Evolutionary conservation across 371 early-diverging fungal species (phyloP).

Genomic region (Mortierella sp.): DNA sequence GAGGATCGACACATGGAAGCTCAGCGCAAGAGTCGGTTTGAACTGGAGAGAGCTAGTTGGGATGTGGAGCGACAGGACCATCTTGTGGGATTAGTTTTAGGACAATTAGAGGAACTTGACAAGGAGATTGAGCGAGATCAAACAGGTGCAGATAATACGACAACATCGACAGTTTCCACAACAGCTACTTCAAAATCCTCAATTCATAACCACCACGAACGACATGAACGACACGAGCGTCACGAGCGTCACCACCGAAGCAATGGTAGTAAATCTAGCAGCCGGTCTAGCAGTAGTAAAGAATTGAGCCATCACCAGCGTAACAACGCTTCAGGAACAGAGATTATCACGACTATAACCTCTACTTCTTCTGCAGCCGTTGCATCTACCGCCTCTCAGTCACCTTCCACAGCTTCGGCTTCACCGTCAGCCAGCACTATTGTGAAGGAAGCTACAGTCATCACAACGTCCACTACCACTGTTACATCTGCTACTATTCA

Average conservation of each 20-base stretch:
- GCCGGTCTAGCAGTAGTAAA: slow-evolving; percentile 28
- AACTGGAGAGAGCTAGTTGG: slow-evolving; percentile 55
- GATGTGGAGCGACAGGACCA: slow-evolving; percentile 56
- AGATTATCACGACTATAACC: not conserved
- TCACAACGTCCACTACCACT: slow-evolving; percentile 13
- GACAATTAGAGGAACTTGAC: slow-evolving; percentile 48
- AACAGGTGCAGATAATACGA: slow-evolving; percentile 6
- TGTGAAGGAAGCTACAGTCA: slow-evolving; percentile 13
- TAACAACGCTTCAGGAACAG: slow-evolving; percentile 16
- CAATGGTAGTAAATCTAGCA: slow-evolving; percentile 44
- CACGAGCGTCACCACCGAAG: slow-evolving; percentile 48
- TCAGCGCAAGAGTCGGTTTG: slow-evolving; percentile 51
- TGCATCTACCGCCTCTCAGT: not conserved
- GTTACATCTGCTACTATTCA: slow-evolving; percentile 2
- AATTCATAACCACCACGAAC: slow-evolving; percentile 25
- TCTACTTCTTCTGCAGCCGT: slow-evolving; percentile 4
- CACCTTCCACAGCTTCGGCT: slow-evolving; percentile 15
- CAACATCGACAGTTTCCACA: slow-evolving; percentile 12
- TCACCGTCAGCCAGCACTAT: slow-evolving; percentile 6
- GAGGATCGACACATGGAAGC: slow-evolving; percentile 54
- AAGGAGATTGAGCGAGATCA: slow-evolving; percentile 52
- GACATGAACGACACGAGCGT: slow-evolving; percentile 34
- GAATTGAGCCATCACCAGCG: slow-evolving; percentile 36
- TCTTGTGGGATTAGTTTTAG: slow-evolving; percentile 53
- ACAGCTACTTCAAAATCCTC: slow-evolving; percentile 17